These are phyloP conservation scores for Lactarius quietus DNA, from an alignment of 768 basidiomycete species.

Conservation along the genomic window DNA sequence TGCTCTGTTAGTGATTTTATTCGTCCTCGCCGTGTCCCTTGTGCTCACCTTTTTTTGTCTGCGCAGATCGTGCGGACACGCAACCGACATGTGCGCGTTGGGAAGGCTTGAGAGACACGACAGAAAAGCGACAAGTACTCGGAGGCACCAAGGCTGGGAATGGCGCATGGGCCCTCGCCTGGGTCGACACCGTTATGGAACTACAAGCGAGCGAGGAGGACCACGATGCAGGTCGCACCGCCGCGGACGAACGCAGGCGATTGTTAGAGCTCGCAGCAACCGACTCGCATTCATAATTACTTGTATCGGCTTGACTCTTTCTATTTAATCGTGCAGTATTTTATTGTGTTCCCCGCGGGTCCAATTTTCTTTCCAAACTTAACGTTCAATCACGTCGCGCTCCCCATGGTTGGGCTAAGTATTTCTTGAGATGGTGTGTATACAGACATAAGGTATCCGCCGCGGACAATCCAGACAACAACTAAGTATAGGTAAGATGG, in stretches of 20 bases:
- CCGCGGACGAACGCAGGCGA: conserved; percentile 23
- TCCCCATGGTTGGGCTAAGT: background rate
- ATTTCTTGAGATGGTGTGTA: conserved; percentile 15
- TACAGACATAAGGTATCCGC: conserved; percentile 24
- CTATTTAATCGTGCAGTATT: conserved; percentile 11
- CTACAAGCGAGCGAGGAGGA: conserved; percentile 23
- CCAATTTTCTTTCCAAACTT: background rate
- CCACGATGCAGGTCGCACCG: conserved; percentile 24
- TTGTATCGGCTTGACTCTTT: background rate
- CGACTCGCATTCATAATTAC: conserved; percentile 7
- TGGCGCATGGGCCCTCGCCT: conserved; percentile 77
- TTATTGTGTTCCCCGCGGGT: too few relatives aligned
- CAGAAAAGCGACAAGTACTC: conserved; percentile 45
- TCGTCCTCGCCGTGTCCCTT: background rate
- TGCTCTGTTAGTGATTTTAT: conserved; percentile 56
- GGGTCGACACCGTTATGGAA: conserved; percentile 59
- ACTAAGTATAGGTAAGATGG: conserved; percentile 26
- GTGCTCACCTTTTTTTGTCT: conserved; percentile 5
- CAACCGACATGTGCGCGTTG: conserved; percentile 66
- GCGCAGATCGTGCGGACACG: conserved; percentile 67
- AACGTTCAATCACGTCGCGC: background rate
- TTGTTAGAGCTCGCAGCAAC: conserved; percentile 9
- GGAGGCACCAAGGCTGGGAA: conserved; percentile 75
- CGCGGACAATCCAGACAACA: conserved; percentile 25
- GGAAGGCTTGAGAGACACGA: conserved; percentile 51